Evolutionary conservation across 2,329 filamentous ascomycete species (phyloP).

Genomic region (Clarireedia homoeocarpa): DNA sequence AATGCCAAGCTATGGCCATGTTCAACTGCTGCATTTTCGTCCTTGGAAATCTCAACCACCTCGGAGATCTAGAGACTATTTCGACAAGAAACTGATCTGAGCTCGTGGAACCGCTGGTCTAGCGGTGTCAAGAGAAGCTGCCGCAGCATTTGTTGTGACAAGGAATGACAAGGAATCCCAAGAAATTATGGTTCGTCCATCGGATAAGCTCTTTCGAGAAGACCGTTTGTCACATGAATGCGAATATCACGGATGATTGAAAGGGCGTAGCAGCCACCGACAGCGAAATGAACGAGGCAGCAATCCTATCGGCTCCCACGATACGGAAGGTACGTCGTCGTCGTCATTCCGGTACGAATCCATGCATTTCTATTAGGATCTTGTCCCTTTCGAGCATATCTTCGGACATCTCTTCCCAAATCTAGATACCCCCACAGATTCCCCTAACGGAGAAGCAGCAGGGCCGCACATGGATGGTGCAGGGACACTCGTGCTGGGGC

Average conservation of each 20-base stretch:
- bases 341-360: not conserved
- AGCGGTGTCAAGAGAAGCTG: not conserved
- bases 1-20: too few species aligned
- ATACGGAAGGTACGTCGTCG: not conserved
- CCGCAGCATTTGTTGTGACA: not conserved
- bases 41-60: too few species aligned
- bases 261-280: too few species aligned
- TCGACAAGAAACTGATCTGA: too few species aligned
- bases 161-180: not conserved
- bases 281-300: too few species aligned
- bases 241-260: too few species aligned
- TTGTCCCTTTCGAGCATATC: not conserved
- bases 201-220: not conserved
- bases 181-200: not conserved
- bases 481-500: not conserved
- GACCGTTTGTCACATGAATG: not conserved
- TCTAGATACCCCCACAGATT: not conserved
- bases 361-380: not conserved
- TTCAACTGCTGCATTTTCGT: too few species aligned
- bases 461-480: not conserved
- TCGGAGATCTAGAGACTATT: too few species aligned
- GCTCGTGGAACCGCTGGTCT: not conserved
- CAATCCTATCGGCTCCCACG: too few species aligned
- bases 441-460: slow-evolving; percentile 1
- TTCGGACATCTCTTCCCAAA: not conserved